A percentile compares a stretch with the other conserved stretches of the same genome.
Evolutionary conservation across 371 early-diverging fungal species (phyloP).

Genomic region (Mortierella sp.): DNA sequence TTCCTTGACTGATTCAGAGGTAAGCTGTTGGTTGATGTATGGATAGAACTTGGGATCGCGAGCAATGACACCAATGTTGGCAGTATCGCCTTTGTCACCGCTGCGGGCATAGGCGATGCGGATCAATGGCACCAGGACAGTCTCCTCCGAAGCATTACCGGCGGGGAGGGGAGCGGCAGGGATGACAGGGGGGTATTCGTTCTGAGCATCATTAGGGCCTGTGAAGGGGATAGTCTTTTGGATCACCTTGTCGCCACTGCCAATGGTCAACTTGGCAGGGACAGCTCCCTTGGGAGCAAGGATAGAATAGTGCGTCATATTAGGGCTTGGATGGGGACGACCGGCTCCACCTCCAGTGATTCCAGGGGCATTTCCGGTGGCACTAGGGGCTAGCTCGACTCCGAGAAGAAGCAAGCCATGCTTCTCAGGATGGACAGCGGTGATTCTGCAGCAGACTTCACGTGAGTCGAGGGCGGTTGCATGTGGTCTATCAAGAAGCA

Average conservation of each 20-base stretch:
- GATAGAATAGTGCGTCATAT: slow-evolving; percentile 78
- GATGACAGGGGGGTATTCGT: slow-evolving; percentile 54
- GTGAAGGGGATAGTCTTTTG: slow-evolving; percentile 37
- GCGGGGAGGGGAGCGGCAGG: slow-evolving; percentile 35
- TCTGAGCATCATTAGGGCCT: slow-evolving; percentile 47
- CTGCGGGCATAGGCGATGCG: slow-evolving; percentile 78
- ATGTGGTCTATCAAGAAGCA: slow-evolving; percentile 61
- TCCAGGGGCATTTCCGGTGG: slow-evolving; percentile 85
- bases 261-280: slow-evolving; percentile 62
- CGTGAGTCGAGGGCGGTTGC: slow-evolving; percentile 65
- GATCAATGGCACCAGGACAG: slow-evolving; percentile 67
- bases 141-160: slow-evolving; percentile 50
- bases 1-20: slow-evolving; percentile 64
- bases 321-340: slow-evolving; percentile 77
- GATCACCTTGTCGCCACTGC: slow-evolving; percentile 45
- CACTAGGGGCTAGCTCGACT: slow-evolving; percentile 80
- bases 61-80: slow-evolving; percentile 80
- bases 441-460: slow-evolving; percentile 77
- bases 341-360: slow-evolving; percentile 77
- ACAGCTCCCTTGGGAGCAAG: slow-evolving; percentile 71
- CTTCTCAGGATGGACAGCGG: slow-evolving; percentile 71
- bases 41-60: slow-evolving; percentile 73
- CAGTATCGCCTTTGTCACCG: slow-evolving; percentile 84
- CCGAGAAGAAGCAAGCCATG: slow-evolving; percentile 72
- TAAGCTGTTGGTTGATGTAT: slow-evolving; percentile 60